These are phyloP conservation scores for Parasarocladium wereldwijsianum DNA, from an alignment of 2,329 filamentous ascomycete genomes.

Conservation along the genomic window DNA sequence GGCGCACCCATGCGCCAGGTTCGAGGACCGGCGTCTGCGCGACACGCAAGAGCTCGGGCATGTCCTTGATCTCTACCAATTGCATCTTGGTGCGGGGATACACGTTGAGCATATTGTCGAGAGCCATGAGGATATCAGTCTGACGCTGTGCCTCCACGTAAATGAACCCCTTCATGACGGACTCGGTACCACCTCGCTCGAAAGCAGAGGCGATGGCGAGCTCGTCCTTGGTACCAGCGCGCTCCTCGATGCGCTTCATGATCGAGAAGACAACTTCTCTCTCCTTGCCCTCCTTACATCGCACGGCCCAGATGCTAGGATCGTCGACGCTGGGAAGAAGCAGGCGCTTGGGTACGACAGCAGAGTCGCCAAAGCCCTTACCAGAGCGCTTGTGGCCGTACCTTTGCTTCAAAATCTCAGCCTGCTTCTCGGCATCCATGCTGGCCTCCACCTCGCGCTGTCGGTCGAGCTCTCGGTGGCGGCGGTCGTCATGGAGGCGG, in stretches of 20 bases:
- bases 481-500: conserved; percentile 73
- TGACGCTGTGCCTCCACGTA: conserved; percentile 87
- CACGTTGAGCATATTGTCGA: conserved; percentile 76
- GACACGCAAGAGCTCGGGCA: conserved; percentile 88
- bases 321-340: conserved; percentile 88
- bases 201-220: conserved; percentile 81
- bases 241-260: conserved; percentile 77
- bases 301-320: conserved; percentile 87
- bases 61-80: conserved; percentile 89
- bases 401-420: conserved; percentile 70
- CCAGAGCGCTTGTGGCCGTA: conserved; percentile 67
- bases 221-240: conserved; percentile 61
- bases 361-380: conserved; percentile 51
- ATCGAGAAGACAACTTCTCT: conserved; percentile 78
- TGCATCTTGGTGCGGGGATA: conserved; percentile 80
- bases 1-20: conserved; percentile 82
- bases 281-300: conserved; percentile 91
- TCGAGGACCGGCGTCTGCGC: conserved; percentile 74
- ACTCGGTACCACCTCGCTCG: conserved; percentile 65
- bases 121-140: conserved; percentile 67
- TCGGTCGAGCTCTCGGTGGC: conserved; percentile 87
- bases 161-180: conserved; percentile 81
- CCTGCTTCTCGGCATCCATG: conserved; percentile 87
- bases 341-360: conserved; percentile 70
- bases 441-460: conserved; percentile 76